Evolutionary conservation across 179 eudicot genomes (phyloP).

Genomic region (Gypsophila paniculata): DNA sequence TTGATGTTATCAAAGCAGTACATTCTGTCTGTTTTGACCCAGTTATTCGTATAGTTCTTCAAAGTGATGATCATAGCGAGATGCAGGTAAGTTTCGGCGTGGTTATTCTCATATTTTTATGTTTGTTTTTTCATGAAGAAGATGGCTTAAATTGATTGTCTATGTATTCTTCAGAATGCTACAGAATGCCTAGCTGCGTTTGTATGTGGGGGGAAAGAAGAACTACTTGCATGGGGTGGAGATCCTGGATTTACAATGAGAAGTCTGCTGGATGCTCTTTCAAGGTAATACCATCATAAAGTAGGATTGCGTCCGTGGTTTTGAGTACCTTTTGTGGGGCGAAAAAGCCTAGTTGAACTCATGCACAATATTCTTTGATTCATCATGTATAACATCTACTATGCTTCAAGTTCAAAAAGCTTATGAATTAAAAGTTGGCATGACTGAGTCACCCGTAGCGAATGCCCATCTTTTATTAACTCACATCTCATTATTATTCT

Average conservation of each 20-base stretch:
- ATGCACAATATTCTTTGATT: neutral
- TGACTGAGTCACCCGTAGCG: no score
- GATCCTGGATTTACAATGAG: constrained; percentile 89
- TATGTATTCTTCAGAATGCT: constrained; percentile 55
- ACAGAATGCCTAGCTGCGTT: constrained; percentile 89
- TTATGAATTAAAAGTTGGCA: no score
- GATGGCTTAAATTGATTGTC: constrained; percentile 1
- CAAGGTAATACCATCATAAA: constrained; percentile 45
- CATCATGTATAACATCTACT: neutral
- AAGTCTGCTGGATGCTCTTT: constrained; percentile 91
- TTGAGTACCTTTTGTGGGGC: neutral
- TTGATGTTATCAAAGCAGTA: constrained; percentile 66
- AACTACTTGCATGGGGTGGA: constrained; percentile 83
- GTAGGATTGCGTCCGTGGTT: neutral
- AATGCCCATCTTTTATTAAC: no score
- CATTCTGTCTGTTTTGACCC: constrained; percentile 80
- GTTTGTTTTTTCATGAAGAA: constrained; percentile 3
- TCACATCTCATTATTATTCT: no score
- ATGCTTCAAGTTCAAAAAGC: neutral
- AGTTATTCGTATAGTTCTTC: constrained; percentile 63
- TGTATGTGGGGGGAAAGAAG: constrained; percentile 68
- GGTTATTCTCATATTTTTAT: constrained; percentile 9
- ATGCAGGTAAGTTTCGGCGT: constrained; percentile 62
- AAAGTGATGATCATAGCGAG: constrained; percentile 79
- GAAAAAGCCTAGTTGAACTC: neutral